phyloP scores from a whole-genome alignment of 2,329 filamentous ascomycete genomes.

The Nothophoma quercina region DNA sequence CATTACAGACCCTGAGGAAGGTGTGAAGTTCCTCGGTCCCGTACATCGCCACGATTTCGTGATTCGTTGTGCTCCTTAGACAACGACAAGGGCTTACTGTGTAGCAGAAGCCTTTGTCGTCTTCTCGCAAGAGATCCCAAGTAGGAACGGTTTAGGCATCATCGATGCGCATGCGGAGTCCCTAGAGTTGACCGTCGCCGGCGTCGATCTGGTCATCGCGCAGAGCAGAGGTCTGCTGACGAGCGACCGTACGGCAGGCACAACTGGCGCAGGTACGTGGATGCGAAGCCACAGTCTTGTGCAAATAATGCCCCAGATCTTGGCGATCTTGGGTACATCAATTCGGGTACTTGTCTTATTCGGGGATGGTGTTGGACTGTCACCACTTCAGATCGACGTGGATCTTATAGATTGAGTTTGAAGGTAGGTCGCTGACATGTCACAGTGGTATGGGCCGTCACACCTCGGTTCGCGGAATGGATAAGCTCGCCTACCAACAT shows the following conservation, averaged over 20 bases:
- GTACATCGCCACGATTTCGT: neutral
- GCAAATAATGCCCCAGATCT: constrained; percentile 29
- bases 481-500: constrained; percentile 69
- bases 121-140: constrained; percentile 78
- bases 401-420: too few relatives aligned
- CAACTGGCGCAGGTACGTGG: constrained; percentile 71
- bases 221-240: constrained; percentile 86
- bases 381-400: too few relatives aligned
- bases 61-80: constrained; percentile 10
- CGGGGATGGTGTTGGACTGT: constrained; percentile 8
- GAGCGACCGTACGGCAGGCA: constrained; percentile 75
- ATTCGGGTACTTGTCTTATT: constrained; percentile 5
- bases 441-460: constrained; percentile 88
- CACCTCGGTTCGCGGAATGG: constrained; percentile 83
- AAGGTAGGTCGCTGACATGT: constrained; percentile 10
- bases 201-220: constrained; percentile 74
- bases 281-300: constrained; percentile 4
- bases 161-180: constrained; percentile 73
- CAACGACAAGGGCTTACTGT: constrained; percentile 22
- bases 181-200: constrained; percentile 73
- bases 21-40: constrained; percentile 45
- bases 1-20: constrained; percentile 67
- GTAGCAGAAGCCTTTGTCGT: constrained; percentile 82
- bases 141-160: constrained; percentile 76
- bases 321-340: constrained; percentile 31